Base-by-base conservation (phyloP, 805 yeast species). In the Wickerhamiella cacticola region DNA sequence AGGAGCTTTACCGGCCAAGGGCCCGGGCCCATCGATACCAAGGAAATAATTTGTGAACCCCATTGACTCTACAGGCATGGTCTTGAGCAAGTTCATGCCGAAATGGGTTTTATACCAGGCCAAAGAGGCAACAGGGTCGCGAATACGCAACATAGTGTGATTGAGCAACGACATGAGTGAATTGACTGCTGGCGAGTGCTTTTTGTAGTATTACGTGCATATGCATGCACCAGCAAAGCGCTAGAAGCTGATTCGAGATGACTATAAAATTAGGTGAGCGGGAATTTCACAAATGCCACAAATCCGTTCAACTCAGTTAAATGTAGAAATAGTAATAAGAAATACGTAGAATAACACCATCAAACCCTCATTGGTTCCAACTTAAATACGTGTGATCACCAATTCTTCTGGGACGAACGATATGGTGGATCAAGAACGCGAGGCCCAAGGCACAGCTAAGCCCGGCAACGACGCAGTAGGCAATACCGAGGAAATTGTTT, bases 381-480 rank as follows among this genome's bases (percentile, higher is more conserved):
- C 74, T 69, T 53, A 79, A 61, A 53, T 73, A 84, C 24, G 80
- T 71, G 59, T 85, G 94, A 58, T 83, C 94, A 5, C 94, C 95
- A 35, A 85, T 67, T 49, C 82, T 74, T 53, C 94, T 71, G n/a
- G 95, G 95, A 59, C 79, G 81, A 53, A 89, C 70, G 42, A 89
- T 67, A 55, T 87, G 88, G 63, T 88, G 87, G 47, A 83, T 62
- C 57, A 89, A 68, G 67, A 92, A 92, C 8, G 78, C 72, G 1
- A 83, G 63, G 38, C 84, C 94, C 57, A 85, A 78, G 7, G 80
- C 63, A 31, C 83, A 70, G 23, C 86, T 73, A 5, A 89, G 59
- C 0, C 82, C 85, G 0, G 95, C 96, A 9, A 86, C 89, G 3
- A 86, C 78, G 47, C 88, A 63, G 63, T 83, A 92, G 15, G 94